Evolutionary conservation across 257 asterid genomes (phyloP), one percentile per base, ranked within the genome.

Genomic region (Anisodus acutangulus): DNA sequence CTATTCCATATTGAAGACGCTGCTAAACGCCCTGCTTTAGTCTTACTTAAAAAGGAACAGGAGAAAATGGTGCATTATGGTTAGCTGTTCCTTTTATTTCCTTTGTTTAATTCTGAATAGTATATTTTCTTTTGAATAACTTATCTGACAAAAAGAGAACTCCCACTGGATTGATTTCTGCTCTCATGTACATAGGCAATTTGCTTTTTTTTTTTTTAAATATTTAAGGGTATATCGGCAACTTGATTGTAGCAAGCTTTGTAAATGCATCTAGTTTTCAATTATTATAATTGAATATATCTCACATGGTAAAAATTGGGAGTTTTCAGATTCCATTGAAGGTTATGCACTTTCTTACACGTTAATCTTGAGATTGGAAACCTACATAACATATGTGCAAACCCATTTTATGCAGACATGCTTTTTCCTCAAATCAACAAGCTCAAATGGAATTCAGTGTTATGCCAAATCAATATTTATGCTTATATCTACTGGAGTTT

Each of bases 21-120:
- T 79, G 86, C 62, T 78, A 92, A 94, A 85, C 95, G 94, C 45
- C 97, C 99, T 17, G 86, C 91, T 12, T 84, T 96, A 88, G 98
- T 93, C 85, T 70, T 94, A 88, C 85, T 96, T 15, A 96, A 94
- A 86, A 94, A 91, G 79, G 97, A 89, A 87, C 91, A 86, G 6
- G 99, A 96, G 87, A 96, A 90, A 89, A 76, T 93, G 66, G 87
- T 84, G 83, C 86, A 59, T 82, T 94, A 89, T 69, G 93, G 99
- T 96, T 76, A 71, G 98, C 83, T 86, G 78, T 59, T 82, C 16
- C 2, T 67, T 19, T 57, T 19, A 16, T 62, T 9, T 4, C 70
- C 64, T 22, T 51, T 31, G 0, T 51, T 53, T 26, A 7, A 16
- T 67, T 45, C 67, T 51, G 19, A 66, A 67, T 51, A 8, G 15